Evolutionary conservation across 108 stramenopile genomes (phyloP), one percentile per base, ranked within the genome.

Genomic region (Nitzschia sp.): DNA sequence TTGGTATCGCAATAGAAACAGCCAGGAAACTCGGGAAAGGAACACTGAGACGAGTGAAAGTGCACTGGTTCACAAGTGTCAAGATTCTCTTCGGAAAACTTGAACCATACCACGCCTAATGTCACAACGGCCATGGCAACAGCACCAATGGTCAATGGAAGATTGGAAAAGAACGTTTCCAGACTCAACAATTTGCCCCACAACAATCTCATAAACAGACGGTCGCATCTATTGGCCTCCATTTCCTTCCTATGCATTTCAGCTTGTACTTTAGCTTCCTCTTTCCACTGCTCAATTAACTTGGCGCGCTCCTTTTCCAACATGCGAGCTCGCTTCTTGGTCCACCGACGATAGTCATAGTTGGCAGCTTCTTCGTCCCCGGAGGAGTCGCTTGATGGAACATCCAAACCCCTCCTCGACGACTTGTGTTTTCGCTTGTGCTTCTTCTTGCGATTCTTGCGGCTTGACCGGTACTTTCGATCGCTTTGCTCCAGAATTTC

Each of bases 81-180:
- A 20, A 82, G 51, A 39, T 82, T 85, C 55, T 85, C 86, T 84
- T 91, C 90, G 2, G 84, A 73, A 64, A 87, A 86, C 58, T 88
- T 88, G 74, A 91, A 91, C 90, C 90, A 91, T 24, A 85, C 90
- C 9, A 91, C 84, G 10, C 90, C 90, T 21, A 91, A 66, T 0
- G 80, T 80, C 10, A 68, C 82, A 61, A 83, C 75, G 22, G 87
- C 83, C 48, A 91, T 60, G 5, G 87, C 90, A 54, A 91, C 71
- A 15, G 84, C 86, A 40, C 86, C 85, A 38, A 91, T 85, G 29
- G 86, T 80, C 8, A 83, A 63, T 40, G 90, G 90, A 63, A 91
- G 76, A 63, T 91, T 91, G 37, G 79, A 78, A 67, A 91, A 73
- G 37, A 88, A 84, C n/a, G 79, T 65, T 79, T 87, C 72, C 54